These are phyloP conservation scores for Macrolepiota fuliginosa DNA, from an alignment of 768 basidiomycete species.

Conservation along the genomic window DNA sequence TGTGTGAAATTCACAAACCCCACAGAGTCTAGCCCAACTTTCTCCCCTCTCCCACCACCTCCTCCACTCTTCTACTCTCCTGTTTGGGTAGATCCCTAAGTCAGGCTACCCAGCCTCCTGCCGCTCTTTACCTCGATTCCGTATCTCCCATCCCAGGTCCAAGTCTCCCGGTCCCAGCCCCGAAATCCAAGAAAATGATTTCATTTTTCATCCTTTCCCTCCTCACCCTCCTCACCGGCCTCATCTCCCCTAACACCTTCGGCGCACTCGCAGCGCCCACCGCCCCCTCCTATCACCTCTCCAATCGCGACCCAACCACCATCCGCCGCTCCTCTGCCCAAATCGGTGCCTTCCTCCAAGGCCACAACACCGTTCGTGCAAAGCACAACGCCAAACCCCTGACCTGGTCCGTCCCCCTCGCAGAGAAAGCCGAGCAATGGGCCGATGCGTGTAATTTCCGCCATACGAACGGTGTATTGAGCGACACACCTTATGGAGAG, in stretches of 20 bases:
- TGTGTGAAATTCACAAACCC: conserved; percentile 5
- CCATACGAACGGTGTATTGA: conserved; percentile 44
- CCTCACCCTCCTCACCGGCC: not conserved
- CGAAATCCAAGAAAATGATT: not conserved
- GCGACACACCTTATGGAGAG: conserved; percentile 45
- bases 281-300: not conserved
- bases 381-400: conserved; percentile 40
- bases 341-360: conserved; percentile 35
- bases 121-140: conserved; percentile 29
- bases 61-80: conserved; percentile 11
- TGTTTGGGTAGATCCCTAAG: not conserved
- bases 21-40: not conserved
- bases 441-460: conserved; percentile 46
- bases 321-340: conserved; percentile 22
- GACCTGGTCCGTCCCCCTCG: conserved; percentile 47
- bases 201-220: not conserved
- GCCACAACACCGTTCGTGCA: conserved; percentile 49
- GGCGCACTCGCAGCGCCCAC: not conserved
- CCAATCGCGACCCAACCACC: conserved; percentile 14
- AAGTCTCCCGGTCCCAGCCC: too few species aligned
- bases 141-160: not conserved
- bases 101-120: conserved; percentile 28
- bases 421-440: conserved; percentile 47
- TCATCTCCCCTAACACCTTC: not conserved
- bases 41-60: conserved; percentile 15